Evolutionary conservation across 768 basidiomycete genomes (phyloP).

Genomic region (Amanita thiersii): DNA sequence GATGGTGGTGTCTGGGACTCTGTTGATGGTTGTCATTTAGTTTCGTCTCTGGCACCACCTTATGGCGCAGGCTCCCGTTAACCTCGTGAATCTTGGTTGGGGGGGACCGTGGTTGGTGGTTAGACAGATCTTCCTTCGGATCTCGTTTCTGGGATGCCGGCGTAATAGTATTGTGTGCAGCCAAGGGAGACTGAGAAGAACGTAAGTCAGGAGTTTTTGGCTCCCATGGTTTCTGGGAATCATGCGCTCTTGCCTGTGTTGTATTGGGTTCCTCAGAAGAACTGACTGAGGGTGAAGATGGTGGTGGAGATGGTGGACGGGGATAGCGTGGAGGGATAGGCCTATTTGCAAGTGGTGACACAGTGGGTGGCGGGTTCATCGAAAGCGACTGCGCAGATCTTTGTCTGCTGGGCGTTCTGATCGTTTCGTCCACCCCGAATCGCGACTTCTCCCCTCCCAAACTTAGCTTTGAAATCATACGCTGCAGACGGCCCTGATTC

Average conservation of each 20-base stretch:
- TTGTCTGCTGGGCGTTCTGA: conserved; percentile 13
- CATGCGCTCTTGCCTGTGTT: neutral
- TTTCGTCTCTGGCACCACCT: neutral
- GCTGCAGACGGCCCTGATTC: conserved; percentile 55
- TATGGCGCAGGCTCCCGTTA: neutral
- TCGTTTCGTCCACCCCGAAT: conserved; percentile 13
- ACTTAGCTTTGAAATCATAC: conserved; percentile 77
- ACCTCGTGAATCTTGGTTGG: too few relatives aligned
- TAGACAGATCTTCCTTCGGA: conserved; percentile 2
- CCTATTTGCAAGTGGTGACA: conserved; percentile 46
- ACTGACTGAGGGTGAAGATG: conserved; percentile 36
- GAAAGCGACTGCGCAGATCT: conserved; percentile 6
- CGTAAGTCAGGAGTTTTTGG: neutral
- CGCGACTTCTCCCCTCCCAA: conserved; percentile 35
- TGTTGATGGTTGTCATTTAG: neutral
- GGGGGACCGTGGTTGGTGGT: too few relatives aligned
- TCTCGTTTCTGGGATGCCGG: conserved; percentile 15
- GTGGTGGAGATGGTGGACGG: conserved; percentile 31
- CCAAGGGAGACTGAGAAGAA: conserved; percentile 12
- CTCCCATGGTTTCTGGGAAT: neutral
- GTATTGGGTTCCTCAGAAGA: conserved; percentile 25
- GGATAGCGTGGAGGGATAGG: conserved; percentile 57
- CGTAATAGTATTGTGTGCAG: conserved; percentile 21
- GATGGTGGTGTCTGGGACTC: neutral
- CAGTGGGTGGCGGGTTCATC: conserved; percentile 18